These are phyloP conservation scores for Symbiodinium natans DNA, from an alignment of 73 alveolate genomes.

Conservation along the genomic window DNA sequence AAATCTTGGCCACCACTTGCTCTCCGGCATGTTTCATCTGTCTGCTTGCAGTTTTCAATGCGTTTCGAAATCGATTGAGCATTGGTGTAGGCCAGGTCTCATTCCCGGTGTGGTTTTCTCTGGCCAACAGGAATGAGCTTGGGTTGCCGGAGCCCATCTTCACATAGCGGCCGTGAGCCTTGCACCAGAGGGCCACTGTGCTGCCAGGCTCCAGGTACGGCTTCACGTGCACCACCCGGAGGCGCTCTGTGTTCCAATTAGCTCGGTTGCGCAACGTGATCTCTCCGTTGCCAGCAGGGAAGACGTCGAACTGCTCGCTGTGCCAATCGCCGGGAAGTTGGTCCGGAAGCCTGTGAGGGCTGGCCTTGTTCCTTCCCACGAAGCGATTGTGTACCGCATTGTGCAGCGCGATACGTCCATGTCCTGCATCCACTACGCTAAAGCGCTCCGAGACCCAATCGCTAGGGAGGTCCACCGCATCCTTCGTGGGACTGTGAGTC, in stretches of 20 bases:
- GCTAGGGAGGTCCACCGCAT: neutral
- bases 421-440: slow-evolving; percentile 5
- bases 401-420: slow-evolving; percentile 10
- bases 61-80: neutral
- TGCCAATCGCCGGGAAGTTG: neutral
- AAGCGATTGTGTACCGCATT: neutral
- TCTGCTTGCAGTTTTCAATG: neutral
- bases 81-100: too few relatives aligned
- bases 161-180: neutral
- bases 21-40: too few relatives aligned
- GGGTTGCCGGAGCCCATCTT: neutral
- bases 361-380: neutral
- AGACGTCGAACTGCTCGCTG: neutral
- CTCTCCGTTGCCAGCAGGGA: neutral
- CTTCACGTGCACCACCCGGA: neutral
- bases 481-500: neutral
- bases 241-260: neutral
- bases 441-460: neutral
- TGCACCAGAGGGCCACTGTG: neutral
- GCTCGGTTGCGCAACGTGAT: neutral
- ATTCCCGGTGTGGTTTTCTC: too few relatives aligned
- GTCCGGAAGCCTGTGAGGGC: too few relatives aligned
- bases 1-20: neutral
- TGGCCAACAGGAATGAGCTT: too few relatives aligned
- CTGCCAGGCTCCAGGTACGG: neutral